Base-by-base conservation (phyloP, 768 basidiomycete species). In the Sistotremastrum suecicum region DNA sequence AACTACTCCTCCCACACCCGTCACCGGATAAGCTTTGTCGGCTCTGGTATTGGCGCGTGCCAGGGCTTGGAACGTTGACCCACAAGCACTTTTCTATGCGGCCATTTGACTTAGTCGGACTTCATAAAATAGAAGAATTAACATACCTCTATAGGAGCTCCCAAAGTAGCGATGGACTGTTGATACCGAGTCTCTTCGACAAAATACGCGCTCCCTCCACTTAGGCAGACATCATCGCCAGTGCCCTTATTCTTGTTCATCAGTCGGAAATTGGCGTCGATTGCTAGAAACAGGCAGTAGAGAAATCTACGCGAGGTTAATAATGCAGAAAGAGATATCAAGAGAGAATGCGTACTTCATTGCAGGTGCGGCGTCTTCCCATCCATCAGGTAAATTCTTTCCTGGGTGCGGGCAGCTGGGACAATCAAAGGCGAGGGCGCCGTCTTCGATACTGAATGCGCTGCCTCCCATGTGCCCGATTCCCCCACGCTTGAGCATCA, bases 261-360 rank as follows among this genome's bases (percentile, higher is more conserved):
- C 3, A 66, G 48, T 1, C 54, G 51, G 43, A 66, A 68, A 44
- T 59, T 62, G 28, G 62, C 60, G 41, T 64, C 62, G 7, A 63
- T 52, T 3, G 55, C 54, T 10, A 53, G 33, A 41, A 62, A 59
- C 1, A 62, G 47, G 7, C 49, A 43, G 48, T 65, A 56, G 0
- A 63, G 38, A 40, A 49, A 63, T 12, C 58, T 60, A 49, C 11
- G 28, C 33, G 32, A 7, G 9, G 41, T 31, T 29, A 7, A 30
- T 30, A 28, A 34, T 37, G 50, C 50, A 51, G 29, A 30, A 48
- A 7, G 43, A 42, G 6, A 42, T n/a, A 11, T 47, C 50, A 33
- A 31, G 3, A 5, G 44, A 11, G 7, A 7, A 37, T 45, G 35
- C 7, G 28, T 10, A 12, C 20, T 10, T 34, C n/a, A 45, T 41